Conservation (phyloP, 768 basidiomycete genomes). For the Ramaria rubella region DNA sequence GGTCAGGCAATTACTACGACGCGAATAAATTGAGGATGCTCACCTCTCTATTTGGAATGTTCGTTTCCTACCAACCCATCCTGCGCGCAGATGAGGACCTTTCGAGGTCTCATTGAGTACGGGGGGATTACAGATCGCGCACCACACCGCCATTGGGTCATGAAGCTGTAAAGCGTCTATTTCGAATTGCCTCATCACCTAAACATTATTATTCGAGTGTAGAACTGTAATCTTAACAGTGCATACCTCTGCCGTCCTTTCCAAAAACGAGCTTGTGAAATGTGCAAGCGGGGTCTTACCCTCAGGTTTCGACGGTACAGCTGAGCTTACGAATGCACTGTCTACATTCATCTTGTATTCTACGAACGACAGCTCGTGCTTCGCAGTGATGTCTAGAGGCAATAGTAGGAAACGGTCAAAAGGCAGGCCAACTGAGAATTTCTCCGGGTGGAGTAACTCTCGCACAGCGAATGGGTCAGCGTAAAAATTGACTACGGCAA, state of each 20-base stretch:
- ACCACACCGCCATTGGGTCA: conserved; percentile 87
- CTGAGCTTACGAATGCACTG: conserved; percentile 45
- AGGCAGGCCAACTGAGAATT: conserved; percentile 42
- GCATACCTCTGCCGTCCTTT: conserved; percentile 51
- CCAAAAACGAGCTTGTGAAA: conserved; percentile 76
- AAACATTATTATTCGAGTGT: background rate
- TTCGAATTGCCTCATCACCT: conserved; percentile 68
- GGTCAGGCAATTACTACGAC: background rate
- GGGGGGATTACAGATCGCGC: conserved; percentile 67
- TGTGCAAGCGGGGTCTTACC: conserved; percentile 58
- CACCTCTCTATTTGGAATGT: conserved; percentile 56
- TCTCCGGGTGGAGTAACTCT: conserved; percentile 46
- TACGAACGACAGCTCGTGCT: conserved; percentile 71
- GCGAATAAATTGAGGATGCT: background rate
- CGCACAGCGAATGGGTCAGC: conserved; percentile 84
- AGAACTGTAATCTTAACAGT: background rate
- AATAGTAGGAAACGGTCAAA: conserved; percentile 61
- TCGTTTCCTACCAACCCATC: conserved; percentile 52
- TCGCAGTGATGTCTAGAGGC: conserved; percentile 78
- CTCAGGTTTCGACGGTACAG: conserved; percentile 37
- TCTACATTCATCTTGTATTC: conserved; percentile 55
- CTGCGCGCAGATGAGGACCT: conserved; percentile 29
- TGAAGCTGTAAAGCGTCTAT: conserved; percentile 87
- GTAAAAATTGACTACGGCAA: conserved; percentile 65
- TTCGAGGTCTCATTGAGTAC: conserved; percentile 23